Evolutionary conservation across 441 rosid genomes (phyloP).

Genomic region (Breynia disticha): DNA sequence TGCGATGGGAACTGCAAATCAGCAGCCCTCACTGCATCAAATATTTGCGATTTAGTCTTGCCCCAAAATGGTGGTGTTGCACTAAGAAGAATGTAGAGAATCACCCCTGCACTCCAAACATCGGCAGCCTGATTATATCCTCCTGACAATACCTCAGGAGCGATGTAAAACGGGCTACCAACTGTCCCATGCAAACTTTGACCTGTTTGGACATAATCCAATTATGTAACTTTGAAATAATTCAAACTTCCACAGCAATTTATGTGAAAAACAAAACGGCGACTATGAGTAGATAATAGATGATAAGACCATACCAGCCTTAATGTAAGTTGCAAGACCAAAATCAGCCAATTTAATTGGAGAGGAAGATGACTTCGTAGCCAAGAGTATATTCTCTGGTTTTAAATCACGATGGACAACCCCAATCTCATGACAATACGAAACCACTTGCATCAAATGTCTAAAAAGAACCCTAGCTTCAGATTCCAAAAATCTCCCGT

Average conservation of each 20-base stretch:
- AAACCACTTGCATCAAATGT: slow-evolving; percentile 56
- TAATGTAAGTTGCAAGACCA: slow-evolving; percentile 58
- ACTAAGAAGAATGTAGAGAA: slow-evolving; percentile 57
- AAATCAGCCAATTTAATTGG: slow-evolving; percentile 64
- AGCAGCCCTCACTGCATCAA: slow-evolving; percentile 56
- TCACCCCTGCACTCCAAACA: slow-evolving; percentile 69
- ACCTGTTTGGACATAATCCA: slow-evolving; percentile 25
- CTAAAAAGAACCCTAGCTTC: slow-evolving; percentile 48
- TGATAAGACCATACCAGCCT: slow-evolving; percentile 33
- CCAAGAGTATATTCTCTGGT: slow-evolving; percentile 63
- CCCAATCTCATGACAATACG: slow-evolving; percentile 55
- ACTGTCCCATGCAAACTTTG: slow-evolving; percentile 51
- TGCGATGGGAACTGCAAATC: slow-evolving; percentile 52
- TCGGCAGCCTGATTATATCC: slow-evolving; percentile 66
- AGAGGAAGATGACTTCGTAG: slow-evolving; percentile 44
- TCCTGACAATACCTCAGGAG: slow-evolving; percentile 60
- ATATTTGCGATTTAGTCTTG: slow-evolving; percentile 56
- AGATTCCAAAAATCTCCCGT: slow-evolving; percentile 44
- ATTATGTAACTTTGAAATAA: no score
- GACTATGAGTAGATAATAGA: background rate
- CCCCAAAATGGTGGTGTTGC: slow-evolving; percentile 70
- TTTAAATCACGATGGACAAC: slow-evolving; percentile 62
- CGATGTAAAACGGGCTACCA: slow-evolving; percentile 67
- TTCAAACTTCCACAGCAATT: no score
- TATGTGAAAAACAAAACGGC: background rate